Percentiles rank a stretch among this genome's conserved stretches.
Evolutionary conservation across 1,284 basidiomycete species (phyloP).

Genomic region (Meira miltonrushii): DNA sequence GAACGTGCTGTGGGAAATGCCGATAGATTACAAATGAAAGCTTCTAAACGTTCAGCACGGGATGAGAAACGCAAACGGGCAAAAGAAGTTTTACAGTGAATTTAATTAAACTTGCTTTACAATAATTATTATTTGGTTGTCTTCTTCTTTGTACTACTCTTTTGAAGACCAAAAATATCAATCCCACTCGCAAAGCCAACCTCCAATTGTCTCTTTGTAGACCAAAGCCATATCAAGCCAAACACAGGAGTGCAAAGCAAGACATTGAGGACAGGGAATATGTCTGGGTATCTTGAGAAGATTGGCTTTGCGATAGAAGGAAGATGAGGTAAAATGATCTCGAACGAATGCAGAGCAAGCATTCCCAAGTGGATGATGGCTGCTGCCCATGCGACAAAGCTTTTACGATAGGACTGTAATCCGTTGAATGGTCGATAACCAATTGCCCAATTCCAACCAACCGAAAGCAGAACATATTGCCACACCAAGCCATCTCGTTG

Average conservation of each 20-base stretch:
- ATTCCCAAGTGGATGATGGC: constrained; percentile 56
- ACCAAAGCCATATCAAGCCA: constrained; percentile 57
- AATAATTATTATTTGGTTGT: background rate
- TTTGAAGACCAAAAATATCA: constrained; percentile 13
- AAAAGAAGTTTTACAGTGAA: background rate
- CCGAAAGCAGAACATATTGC: constrained; percentile 65
- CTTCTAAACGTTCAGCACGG: background rate
- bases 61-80: constrained; percentile 3
- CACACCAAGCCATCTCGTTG: constrained; percentile 71
- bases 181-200: constrained; percentile 46
- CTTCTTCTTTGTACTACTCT: background rate
- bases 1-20: constrained; percentile 5
- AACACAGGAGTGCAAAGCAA: constrained; percentile 76
- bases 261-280: constrained; percentile 79
- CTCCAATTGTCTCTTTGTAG: constrained; percentile 43
- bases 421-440: constrained; percentile 59
- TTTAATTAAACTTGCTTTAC: background rate
- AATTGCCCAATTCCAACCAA: constrained; percentile 75
- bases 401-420: constrained; percentile 12
- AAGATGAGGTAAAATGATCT: constrained; percentile 57
- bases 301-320: constrained; percentile 48
- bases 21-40: constrained; percentile 3
- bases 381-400: constrained; percentile 13
- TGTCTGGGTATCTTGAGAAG: constrained; percentile 63
- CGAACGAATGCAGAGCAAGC: constrained; percentile 62